These are phyloP conservation scores for Emergomyces pasteurianus DNA, from an alignment of 2,329 filamentous ascomycete genomes.

Conservation along the genomic window DNA sequence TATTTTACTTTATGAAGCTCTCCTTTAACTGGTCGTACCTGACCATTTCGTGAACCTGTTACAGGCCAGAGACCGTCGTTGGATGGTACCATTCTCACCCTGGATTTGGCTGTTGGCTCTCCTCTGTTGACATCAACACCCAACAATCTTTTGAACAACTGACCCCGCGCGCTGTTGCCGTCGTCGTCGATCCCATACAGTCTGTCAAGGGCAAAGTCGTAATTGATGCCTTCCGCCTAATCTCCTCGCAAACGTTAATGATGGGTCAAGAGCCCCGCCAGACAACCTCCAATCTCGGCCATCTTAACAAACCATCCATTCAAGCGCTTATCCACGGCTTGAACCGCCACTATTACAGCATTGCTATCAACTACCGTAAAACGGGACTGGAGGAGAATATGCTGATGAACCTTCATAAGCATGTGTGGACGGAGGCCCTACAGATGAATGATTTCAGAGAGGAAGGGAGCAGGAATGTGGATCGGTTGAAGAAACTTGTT, in stretches of 20 bases:
- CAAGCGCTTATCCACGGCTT: slow-evolving; percentile 96
- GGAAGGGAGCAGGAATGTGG: slow-evolving; percentile 76
- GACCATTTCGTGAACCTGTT: slow-evolving; percentile 2
- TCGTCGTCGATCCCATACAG: slow-evolving; percentile 96
- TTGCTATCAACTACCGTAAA: slow-evolving; percentile 96
- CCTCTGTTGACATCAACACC: slow-evolving; percentile 97
- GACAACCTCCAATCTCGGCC: slow-evolving; percentile 93
- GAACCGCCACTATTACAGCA: slow-evolving; percentile 98
- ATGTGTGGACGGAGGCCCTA: slow-evolving; percentile 95
- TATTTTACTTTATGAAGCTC: not conserved
- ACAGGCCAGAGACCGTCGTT: slow-evolving; percentile 86
- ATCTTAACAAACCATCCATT: slow-evolving; percentile 99
- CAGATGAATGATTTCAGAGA: slow-evolving; percentile 92
- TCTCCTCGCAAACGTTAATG: slow-evolving; percentile 95
- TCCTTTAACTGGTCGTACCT: not conserved
- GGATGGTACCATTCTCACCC: slow-evolving; percentile 99
- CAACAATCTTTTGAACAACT: slow-evolving; percentile 99
- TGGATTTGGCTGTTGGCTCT: slow-evolving; percentile 98
- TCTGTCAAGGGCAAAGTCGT: slow-evolving; percentile 99
- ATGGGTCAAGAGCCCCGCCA: slow-evolving; percentile 95
- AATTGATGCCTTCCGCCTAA: slow-evolving; percentile 96
- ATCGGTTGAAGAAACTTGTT: slow-evolving; percentile 77
- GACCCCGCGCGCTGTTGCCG: slow-evolving; percentile 88
- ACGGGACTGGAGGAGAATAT: slow-evolving; percentile 97
- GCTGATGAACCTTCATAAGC: slow-evolving; percentile 99